Evolutionary conservation across 163 green algal species (phyloP).

Genomic region (Smithsoniella earleae): DNA sequence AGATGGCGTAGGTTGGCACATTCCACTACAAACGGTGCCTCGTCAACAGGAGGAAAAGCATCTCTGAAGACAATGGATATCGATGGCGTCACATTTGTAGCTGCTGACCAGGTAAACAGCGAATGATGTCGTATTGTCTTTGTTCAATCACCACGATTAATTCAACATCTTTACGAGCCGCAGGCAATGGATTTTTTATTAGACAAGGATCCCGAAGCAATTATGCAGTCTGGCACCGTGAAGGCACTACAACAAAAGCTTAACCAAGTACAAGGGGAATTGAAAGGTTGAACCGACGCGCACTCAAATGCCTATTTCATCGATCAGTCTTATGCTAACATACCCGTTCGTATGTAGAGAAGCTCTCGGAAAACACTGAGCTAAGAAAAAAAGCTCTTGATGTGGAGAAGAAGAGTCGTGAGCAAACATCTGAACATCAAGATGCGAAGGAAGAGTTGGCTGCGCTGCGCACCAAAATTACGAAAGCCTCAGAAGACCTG

Average conservation of each 20-base stretch:
- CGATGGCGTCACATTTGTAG: conserved; percentile 1
- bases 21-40: neutral
- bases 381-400: neutral
- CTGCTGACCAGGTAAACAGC: neutral
- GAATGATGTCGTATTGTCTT: too few species aligned
- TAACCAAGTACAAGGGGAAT: neutral
- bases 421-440: neutral
- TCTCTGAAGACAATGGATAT: conserved; percentile 1
- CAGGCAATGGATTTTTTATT: conserved; percentile 26
- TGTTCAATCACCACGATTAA: too few species aligned
- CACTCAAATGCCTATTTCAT: too few species aligned
- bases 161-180: too few species aligned
- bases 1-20: too few species aligned
- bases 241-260: conserved; percentile 5
- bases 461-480: conserved; percentile 6
- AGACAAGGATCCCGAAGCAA: neutral
- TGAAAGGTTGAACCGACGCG: too few species aligned
- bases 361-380: neutral
- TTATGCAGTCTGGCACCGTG: conserved; percentile 15
- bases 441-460: conserved; percentile 12
- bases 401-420: neutral
- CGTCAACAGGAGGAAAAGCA: neutral
- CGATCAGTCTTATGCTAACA: too few species aligned
- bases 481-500: neutral
- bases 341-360: too few species aligned